A percentile compares a stretch with the other conserved stretches of the same genome.
Evolutionary conservation across 2,329 filamentous ascomycete species (phyloP).

Genomic region (Laburnicola sp.): DNA sequence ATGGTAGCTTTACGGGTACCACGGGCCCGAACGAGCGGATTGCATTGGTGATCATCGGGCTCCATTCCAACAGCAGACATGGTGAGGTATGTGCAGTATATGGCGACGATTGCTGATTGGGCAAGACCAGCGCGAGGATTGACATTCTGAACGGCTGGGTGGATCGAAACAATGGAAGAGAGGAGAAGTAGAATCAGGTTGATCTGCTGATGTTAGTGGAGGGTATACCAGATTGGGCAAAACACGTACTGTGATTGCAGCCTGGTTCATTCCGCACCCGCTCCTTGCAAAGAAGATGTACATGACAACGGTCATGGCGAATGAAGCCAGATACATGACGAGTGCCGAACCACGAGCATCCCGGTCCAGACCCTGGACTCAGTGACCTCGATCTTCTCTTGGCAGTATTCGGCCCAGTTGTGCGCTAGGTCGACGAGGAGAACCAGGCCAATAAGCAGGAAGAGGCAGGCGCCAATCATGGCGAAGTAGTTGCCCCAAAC

Average conservation of each 20-base stretch:
- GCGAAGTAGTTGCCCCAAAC: slow-evolving; percentile 95
- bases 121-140: slow-evolving; percentile 93
- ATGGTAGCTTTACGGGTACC: slow-evolving; percentile 89
- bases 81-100: slow-evolving; percentile 98
- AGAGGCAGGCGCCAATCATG: slow-evolving; percentile 84
- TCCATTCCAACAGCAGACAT: slow-evolving; percentile 99
- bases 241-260: slow-evolving; percentile 71
- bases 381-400: slow-evolving; percentile 86
- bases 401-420: slow-evolving; percentile 94
- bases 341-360: slow-evolving; percentile 86
- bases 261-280: slow-evolving; percentile 93
- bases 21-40: slow-evolving; percentile 82
- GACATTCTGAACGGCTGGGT: slow-evolving; percentile 84
- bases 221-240: no score
- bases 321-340: slow-evolving; percentile 86
- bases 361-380: slow-evolving; percentile 84
- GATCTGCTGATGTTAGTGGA: slow-evolving; percentile 51
- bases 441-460: slow-evolving; percentile 88
- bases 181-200: slow-evolving; percentile 83
- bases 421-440: slow-evolving; percentile 94
- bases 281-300: slow-evolving; percentile 90
- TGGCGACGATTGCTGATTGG: slow-evolving; percentile 95
- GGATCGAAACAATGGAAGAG: slow-evolving; percentile 83
- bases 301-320: slow-evolving; percentile 95
- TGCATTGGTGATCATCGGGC: slow-evolving; percentile 91